A percentile compares a stretch with the other conserved stretches of the same genome.
Evolutionary conservation across 2,329 filamentous ascomycete genomes (phyloP).

Genomic region (Pseudogymnoascus pannorum): DNA sequence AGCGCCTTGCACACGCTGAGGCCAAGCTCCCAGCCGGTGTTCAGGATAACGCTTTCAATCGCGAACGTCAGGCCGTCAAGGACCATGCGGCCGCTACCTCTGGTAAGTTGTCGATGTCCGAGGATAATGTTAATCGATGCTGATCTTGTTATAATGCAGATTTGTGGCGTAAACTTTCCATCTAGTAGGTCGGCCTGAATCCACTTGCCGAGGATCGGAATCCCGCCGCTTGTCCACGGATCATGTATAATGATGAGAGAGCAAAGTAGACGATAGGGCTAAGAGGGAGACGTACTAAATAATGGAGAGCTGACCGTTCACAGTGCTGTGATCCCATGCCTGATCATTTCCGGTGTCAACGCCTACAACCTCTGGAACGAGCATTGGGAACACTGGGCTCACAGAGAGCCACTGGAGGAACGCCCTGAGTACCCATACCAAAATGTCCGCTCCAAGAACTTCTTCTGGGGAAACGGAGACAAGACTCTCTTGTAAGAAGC

Average conservation of each 20-base stretch:
- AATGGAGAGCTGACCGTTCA: slow-evolving; percentile 16
- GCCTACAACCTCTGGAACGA: slow-evolving; percentile 87
- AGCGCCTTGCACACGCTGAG: slow-evolving; percentile 61
- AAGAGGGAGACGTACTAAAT: not conserved
- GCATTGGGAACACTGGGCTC: slow-evolving; percentile 93
- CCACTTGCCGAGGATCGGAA: slow-evolving; percentile 9
- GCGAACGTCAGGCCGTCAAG: slow-evolving; percentile 84
- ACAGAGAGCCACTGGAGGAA: slow-evolving; percentile 83
- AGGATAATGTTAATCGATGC: slow-evolving; percentile 15
- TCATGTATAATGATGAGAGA: not conserved
- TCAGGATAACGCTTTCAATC: slow-evolving; percentile 87
- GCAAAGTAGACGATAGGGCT: not conserved
- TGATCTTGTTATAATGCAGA: slow-evolving; percentile 46
- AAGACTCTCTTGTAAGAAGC: slow-evolving; percentile 66
- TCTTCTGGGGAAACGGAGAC: slow-evolving; percentile 88
- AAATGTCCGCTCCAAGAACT: slow-evolving; percentile 97
- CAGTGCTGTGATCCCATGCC: slow-evolving; percentile 67
- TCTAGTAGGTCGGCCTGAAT: slow-evolving; percentile 66
- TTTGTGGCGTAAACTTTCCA: slow-evolving; percentile 90
- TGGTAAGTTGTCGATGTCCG: slow-evolving; percentile 51
- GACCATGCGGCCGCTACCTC: slow-evolving; percentile 79
- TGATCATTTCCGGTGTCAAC: slow-evolving; percentile 69
- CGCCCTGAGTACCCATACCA: slow-evolving; percentile 90
- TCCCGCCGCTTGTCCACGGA: not conserved
- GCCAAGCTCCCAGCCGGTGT: slow-evolving; percentile 35